phyloP scores from a whole-genome alignment of 2,329 filamentous ascomycete genomes.

The Madurella mycetomatis region DNA sequence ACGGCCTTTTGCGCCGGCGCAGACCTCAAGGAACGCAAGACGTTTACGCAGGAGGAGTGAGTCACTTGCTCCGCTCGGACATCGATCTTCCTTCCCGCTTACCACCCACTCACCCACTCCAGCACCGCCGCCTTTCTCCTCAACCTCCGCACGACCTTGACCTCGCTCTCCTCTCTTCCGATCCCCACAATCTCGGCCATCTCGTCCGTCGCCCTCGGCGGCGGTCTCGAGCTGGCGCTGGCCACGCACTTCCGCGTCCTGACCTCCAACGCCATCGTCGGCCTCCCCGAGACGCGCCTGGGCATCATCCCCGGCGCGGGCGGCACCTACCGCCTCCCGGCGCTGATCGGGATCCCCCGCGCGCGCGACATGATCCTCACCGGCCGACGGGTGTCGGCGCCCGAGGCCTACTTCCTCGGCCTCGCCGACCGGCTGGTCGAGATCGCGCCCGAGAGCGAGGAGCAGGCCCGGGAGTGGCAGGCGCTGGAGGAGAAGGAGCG shows the following conservation, averaged over 20 bases:
- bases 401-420: slow-evolving; percentile 88
- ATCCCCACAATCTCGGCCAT: slow-evolving; percentile 89
- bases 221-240: slow-evolving; percentile 88
- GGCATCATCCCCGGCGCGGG: slow-evolving; percentile 94
- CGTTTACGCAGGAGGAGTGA: slow-evolving; percentile 74
- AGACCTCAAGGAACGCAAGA: slow-evolving; percentile 81
- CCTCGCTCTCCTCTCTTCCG: slow-evolving; percentile 66
- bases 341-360: slow-evolving; percentile 70
- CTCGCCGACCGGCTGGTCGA: slow-evolving; percentile 88
- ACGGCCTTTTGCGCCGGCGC: slow-evolving; percentile 89
- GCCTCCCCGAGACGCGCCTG: slow-evolving; percentile 84
- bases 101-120: slow-evolving; percentile 4
- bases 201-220: slow-evolving; percentile 80
- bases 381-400: slow-evolving; percentile 73
- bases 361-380: slow-evolving; percentile 91
- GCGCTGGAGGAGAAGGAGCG: slow-evolving; percentile 36
- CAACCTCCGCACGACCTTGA: slow-evolving; percentile 71
- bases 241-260: slow-evolving; percentile 87
- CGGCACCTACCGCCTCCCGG: slow-evolving; percentile 82
- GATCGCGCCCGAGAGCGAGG: slow-evolving; percentile 40
- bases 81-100: not conserved
- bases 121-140: slow-evolving; percentile 77
- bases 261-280: slow-evolving; percentile 70
- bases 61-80: slow-evolving; percentile 28
- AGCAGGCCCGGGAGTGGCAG: slow-evolving; percentile 30